These are phyloP conservation scores for Volvox carteri DNA, from an alignment of 163 green algal genomes.

Conservation along the genomic window DNA sequence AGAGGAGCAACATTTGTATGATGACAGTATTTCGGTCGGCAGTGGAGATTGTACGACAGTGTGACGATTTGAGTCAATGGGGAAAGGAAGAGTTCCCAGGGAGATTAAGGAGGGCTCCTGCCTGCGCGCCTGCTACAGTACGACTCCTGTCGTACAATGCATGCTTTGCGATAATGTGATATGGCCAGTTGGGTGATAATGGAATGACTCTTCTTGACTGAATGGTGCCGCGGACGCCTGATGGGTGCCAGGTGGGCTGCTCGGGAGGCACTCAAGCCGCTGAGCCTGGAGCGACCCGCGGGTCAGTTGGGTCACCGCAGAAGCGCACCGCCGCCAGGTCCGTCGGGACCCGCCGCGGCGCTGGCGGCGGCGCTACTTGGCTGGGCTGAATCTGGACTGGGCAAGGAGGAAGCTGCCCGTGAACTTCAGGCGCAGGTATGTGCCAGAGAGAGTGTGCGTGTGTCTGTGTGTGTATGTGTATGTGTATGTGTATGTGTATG, in stretches of 20 bases:
- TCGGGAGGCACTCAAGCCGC: slow-evolving; percentile 20
- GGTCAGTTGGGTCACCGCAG: slow-evolving; percentile 7
- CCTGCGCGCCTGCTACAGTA: too few relatives aligned
- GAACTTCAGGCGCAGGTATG: not conserved
- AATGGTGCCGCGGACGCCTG: too few relatives aligned
- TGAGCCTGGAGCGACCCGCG: slow-evolving; percentile 5
- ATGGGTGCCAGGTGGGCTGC: slow-evolving; percentile 57
- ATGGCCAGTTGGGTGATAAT: too few relatives aligned
- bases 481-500: not conserved
- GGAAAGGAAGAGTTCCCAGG: too few relatives aligned
- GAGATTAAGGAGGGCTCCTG: too few relatives aligned
- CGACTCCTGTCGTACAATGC: too few relatives aligned
- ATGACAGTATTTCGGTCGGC: too few relatives aligned
- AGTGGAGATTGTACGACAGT: too few relatives aligned
- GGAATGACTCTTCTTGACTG: too few relatives aligned
- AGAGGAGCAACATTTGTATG: too few relatives aligned
- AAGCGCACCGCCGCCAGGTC: slow-evolving; percentile 1
- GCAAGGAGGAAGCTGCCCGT: slow-evolving; percentile 26
- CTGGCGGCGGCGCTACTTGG: slow-evolving; percentile 35
- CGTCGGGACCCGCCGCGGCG: slow-evolving; percentile 28
- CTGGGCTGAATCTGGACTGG: slow-evolving; percentile 10
- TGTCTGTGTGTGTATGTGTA: not conserved
- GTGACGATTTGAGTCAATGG: too few relatives aligned
- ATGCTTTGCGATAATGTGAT: too few relatives aligned
- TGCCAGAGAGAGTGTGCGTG: not conserved